Evolutionary conservation across 129 eudicot species (phyloP).

Genomic region (Flaveria bidentis): DNA sequence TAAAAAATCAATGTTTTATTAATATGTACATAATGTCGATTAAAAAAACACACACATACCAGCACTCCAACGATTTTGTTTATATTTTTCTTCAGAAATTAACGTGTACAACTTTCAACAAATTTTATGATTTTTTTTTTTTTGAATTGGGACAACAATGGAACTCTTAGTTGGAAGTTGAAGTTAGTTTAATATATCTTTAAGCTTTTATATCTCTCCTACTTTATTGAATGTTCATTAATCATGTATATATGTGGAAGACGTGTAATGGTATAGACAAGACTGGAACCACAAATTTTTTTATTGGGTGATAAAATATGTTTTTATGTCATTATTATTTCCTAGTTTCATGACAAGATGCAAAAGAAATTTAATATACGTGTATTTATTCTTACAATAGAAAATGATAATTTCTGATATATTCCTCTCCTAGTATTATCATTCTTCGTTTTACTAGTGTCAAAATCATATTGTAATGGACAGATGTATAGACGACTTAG

Average conservation of each 20-base stretch:
- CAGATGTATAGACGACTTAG: too few relatives aligned
- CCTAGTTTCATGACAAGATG: neutral
- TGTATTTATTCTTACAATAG: neutral
- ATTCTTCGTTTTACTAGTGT: too few relatives aligned
- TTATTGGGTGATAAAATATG: neutral
- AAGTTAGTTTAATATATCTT: constrained; percentile 11
- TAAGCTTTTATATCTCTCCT: neutral
- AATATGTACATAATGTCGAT: too few relatives aligned
- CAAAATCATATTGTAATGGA: too few relatives aligned
- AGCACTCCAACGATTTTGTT: neutral
- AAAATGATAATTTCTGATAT: neutral
- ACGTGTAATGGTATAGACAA: constrained; percentile 10
- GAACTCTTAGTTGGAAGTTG: constrained; percentile 7
- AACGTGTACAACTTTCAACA: neutral
- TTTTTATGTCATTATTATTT: neutral
- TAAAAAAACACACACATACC: neutral
- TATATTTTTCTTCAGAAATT: neutral
- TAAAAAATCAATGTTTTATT: too few relatives aligned
- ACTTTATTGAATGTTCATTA: neutral
- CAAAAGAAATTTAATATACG: neutral
- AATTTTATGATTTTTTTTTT: neutral
- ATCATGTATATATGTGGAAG: neutral
- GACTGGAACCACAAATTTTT: neutral
- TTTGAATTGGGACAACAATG: neutral
- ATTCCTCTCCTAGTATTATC: too few relatives aligned